Evolutionary conservation across 2,329 filamentous ascomycete species (phyloP).

Genomic region (Metarhizium robertsii): DNA sequence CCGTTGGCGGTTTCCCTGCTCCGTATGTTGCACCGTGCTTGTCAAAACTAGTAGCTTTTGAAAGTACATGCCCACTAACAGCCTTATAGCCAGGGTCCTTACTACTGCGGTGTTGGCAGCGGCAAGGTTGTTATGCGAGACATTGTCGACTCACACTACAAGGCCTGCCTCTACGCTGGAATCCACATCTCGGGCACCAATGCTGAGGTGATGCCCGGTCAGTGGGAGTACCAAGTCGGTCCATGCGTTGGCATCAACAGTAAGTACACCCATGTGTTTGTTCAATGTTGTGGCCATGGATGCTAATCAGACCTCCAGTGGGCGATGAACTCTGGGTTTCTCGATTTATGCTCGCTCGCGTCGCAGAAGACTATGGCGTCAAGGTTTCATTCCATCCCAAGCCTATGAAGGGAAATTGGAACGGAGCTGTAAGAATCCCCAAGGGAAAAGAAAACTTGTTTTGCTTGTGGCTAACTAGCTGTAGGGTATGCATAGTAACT

Average conservation of each 20-base stretch:
- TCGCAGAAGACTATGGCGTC: constrained; percentile 93
- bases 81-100: constrained; percentile 25
- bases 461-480: too few relatives aligned
- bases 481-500: constrained; percentile 74
- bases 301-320: constrained; percentile 38
- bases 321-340: constrained; percentile 92
- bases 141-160: constrained; percentile 67
- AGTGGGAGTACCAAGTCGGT: constrained; percentile 98
- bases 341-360: constrained; percentile 76
- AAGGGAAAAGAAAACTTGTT: too few relatives aligned
- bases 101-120: constrained; percentile 83
- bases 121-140: constrained; percentile 98
- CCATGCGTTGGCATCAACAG: constrained; percentile 79
- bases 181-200: constrained; percentile 97
- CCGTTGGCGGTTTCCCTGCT: constrained; percentile 70
- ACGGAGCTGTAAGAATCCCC: constrained; percentile 55
- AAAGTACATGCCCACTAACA: neutral
- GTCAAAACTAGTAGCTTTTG: neutral
- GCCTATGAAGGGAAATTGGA: constrained; percentile 88
- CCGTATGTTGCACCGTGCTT: constrained; percentile 32
- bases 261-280: constrained; percentile 32
- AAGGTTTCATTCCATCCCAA: constrained; percentile 95
- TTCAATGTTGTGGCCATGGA: neutral
- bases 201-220: constrained; percentile 81
- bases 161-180: constrained; percentile 69